phyloP scores from a whole-genome alignment of 164 flowering plant genomes.

The Chloranthus sessilifolius region DNA sequence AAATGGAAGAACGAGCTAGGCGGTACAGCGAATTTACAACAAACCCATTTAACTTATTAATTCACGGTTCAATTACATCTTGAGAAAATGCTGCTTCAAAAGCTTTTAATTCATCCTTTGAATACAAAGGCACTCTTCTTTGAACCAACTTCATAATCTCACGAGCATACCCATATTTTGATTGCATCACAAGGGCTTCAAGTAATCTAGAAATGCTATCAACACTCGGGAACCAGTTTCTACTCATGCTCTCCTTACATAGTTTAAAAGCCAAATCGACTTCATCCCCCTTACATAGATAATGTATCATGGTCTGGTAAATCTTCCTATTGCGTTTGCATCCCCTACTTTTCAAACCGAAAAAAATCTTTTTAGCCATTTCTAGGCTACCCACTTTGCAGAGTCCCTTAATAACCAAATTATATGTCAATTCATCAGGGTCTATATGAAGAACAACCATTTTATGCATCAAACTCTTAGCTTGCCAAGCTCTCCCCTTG shows the following conservation, averaged over 20 bases:
- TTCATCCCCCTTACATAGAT: constrained; percentile 50
- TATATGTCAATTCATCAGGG: constrained; percentile 75
- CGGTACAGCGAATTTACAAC: too few relatives aligned
- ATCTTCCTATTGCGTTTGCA: constrained; percentile 51
- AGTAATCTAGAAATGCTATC: constrained; percentile 44
- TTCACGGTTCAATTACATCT: too few relatives aligned
- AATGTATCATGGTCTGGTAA: constrained; percentile 81
- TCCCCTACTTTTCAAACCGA: constrained; percentile 36
- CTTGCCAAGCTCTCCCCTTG: constrained; percentile 51
- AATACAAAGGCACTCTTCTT: constrained; percentile 50
- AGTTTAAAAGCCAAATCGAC: constrained; percentile 51
- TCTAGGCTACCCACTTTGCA: constrained; percentile 45
- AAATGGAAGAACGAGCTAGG: too few relatives aligned
- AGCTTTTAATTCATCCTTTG: constrained; percentile 24
- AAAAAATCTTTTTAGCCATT: constrained; percentile 67
- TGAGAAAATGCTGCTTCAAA: constrained; percentile 29
- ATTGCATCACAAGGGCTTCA: constrained; percentile 42
- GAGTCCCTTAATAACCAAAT: constrained; percentile 77
- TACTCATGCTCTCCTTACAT: constrained; percentile 57
- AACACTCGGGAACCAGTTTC: constrained; percentile 50
- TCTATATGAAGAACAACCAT: constrained; percentile 40
- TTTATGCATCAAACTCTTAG: constrained; percentile 41
- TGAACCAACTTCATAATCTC: constrained; percentile 34
- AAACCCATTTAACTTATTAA: too few relatives aligned
- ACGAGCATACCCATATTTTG: constrained; percentile 32